Base-by-base conservation (phyloP, 2,329 filamentous ascomycete genomes). In the Phyllosticta citriasiana region DNA sequence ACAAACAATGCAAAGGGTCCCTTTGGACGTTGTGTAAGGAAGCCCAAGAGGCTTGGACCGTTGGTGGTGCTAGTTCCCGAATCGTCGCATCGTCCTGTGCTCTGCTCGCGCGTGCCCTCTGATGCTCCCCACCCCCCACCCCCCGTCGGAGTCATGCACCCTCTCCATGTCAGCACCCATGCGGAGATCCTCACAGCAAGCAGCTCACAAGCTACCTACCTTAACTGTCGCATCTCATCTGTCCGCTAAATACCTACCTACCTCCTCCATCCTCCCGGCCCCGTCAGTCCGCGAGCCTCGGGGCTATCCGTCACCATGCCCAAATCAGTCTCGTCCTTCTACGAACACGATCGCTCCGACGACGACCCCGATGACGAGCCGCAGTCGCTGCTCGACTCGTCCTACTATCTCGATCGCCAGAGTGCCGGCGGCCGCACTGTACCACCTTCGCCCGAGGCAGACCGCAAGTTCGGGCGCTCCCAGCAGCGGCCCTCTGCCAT, bases 271-370 rank as follows among this genome's bases (percentile, higher is more conserved):
- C 40, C 40, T 47, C 40, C 40, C 40, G 40, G 40, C 40, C 14
- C 40, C 6, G 14, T 12, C 10, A 4, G 7, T 12, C 35, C 14
- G 35, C 35, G 35, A 30, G 6, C 27, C 35, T 40, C 30, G 40
- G 40, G 12, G 3, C n/a, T 16, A 47, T n/a, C 40, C 40, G 40
- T n/a, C 67, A 66, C 67, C 62, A 73, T 73, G 71, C 68, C 71
- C 62, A 71, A 69, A 65, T 73, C 72, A 9, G 65, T 69, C 51
- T 67, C 64, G 53, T 74, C 73, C 19, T 73, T 69, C 64, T 71
- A 66, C 60, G 75, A 70, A 63, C 64, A 73, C 63, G 69, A 70
- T 63, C 63, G 65, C 56, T 63, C 65, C 66, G 65, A 69, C 59
- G 68, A 73, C 62, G 70, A 72, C 62, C 69, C 72, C 61, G 69